These are phyloP conservation scores for Medicago arabica DNA, from an alignment of 306 rosid species.

Conservation along the genomic window DNA sequence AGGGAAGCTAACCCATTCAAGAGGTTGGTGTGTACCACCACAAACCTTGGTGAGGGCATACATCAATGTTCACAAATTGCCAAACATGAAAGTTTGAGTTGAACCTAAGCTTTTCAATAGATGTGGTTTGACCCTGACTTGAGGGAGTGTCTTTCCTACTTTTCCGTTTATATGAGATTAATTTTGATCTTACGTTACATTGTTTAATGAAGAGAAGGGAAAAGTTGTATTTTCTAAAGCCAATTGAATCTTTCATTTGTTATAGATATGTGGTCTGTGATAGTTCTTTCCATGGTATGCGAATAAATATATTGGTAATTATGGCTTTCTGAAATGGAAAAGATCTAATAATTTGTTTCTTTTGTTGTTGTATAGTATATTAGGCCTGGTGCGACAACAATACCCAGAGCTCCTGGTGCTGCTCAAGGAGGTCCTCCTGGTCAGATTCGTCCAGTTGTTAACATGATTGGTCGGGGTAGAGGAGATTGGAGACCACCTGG, in stretches of 20 bases:
- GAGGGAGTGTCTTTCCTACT: conserved; percentile 12
- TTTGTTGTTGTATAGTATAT: conserved; percentile 70
- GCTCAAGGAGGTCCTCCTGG: conserved; percentile 79
- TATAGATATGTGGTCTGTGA: conserved; percentile 1
- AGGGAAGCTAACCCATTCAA: conserved; percentile 8
- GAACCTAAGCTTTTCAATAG: conserved; percentile 11
- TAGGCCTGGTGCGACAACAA: conserved; percentile 93
- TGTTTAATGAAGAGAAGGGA: conserved; percentile 18
- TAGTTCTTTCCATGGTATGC: conserved; percentile 31
- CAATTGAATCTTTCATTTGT: conserved; percentile 25
- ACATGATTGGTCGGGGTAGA: conserved; percentile 90
- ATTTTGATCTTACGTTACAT: conserved; percentile 2
- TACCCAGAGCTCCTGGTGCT: conserved; percentile 68
- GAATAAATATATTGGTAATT: conserved; percentile 24
- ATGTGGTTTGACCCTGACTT: background rate
- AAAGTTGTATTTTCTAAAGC: conserved; percentile 14
- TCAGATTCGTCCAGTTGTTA: conserved; percentile 84
- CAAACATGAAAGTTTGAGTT: background rate
- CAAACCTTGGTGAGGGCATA: conserved; percentile 13
- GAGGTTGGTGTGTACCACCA: conserved; percentile 12
- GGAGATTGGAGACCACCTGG: conserved; percentile 99
- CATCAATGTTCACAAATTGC: conserved; percentile 2
- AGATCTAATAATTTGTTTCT: conserved; percentile 32
- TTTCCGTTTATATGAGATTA: conserved; percentile 13
- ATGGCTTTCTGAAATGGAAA: conserved; percentile 19